These are phyloP conservation scores for Botryotinia globosa DNA, from an alignment of 2,329 filamentous ascomycete species.

Conservation along the genomic window DNA sequence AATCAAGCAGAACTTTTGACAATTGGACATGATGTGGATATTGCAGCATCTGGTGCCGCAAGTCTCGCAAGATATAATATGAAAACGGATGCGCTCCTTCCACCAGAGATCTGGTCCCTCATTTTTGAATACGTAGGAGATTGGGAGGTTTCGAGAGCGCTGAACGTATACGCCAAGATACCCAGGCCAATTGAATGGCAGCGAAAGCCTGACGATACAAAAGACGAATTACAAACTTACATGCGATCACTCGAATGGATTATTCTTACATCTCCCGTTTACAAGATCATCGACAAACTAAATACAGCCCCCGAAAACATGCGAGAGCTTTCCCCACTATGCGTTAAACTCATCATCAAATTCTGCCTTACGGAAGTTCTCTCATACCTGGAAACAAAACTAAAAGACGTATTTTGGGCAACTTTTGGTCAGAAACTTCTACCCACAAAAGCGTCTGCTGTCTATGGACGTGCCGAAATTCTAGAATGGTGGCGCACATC, in stretches of 20 bases:
- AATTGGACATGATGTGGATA: constrained; percentile 64
- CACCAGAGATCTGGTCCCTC: constrained; percentile 85
- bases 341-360: constrained; percentile 86
- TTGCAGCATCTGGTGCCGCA: constrained; percentile 38
- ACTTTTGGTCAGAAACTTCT: constrained; percentile 80
- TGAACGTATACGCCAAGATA: constrained; percentile 78
- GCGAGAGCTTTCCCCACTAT: constrained; percentile 70
- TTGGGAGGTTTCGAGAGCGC: constrained; percentile 83
- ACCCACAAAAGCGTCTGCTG: constrained; percentile 82
- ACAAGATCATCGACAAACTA: constrained; percentile 71
- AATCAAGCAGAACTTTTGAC: constrained; percentile 75
- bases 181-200: constrained; percentile 70
- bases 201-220: constrained; percentile 56
- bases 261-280: constrained; percentile 69
- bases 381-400: constrained; percentile 64
- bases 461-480: constrained; percentile 80
- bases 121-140: constrained; percentile 82
- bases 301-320: constrained; percentile 68
- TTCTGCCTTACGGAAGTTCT: constrained; percentile 82
- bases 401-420: constrained; percentile 76
- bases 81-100: constrained; percentile 52
- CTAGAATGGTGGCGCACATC: constrained; percentile 90
- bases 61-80: constrained; percentile 46
- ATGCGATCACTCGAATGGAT: constrained; percentile 82
- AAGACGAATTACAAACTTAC: constrained; percentile 66